Percentiles rank a stretch among this genome's conserved stretches.
Evolutionary conservation across 306 rosid species (phyloP).

Genomic region (Hylodesmum podocarpum): DNA sequence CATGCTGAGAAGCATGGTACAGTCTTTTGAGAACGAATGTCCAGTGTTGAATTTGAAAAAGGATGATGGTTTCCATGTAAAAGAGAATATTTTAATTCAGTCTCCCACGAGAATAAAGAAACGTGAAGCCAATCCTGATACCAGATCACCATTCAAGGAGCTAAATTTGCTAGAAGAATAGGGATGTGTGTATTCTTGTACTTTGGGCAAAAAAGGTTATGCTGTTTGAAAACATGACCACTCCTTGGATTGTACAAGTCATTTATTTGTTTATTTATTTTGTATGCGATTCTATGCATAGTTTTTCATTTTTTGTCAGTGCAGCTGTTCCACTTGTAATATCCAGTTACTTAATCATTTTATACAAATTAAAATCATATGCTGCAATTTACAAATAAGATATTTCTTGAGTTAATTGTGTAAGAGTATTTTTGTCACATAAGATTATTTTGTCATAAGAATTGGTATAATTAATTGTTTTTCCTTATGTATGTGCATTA

Average conservation of each 20-base stretch:
- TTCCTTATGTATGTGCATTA: too few relatives aligned
- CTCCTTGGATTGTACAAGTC: constrained; percentile 24
- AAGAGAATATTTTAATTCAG: constrained; percentile 48
- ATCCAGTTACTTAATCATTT: too few relatives aligned
- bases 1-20: constrained; percentile 51
- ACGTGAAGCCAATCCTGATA: constrained; percentile 42
- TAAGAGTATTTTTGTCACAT: too few relatives aligned
- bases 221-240: constrained; percentile 30
- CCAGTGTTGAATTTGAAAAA: constrained; percentile 31
- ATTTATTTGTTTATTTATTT: constrained; percentile 6
- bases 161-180: constrained; percentile 29
- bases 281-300: not conserved
- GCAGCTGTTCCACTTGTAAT: constrained; percentile 5
- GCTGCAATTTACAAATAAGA: too few relatives aligned
- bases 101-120: constrained; percentile 46
- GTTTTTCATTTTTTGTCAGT: not conserved
- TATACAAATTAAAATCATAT: too few relatives aligned
- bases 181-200: not conserved
- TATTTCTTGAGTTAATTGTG: too few relatives aligned
- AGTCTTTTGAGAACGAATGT: constrained; percentile 42
- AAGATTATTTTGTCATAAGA: too few relatives aligned
- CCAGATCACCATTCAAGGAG: constrained; percentile 69
- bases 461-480: too few relatives aligned
- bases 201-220: constrained; percentile 6
- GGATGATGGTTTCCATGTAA: constrained; percentile 37